A percentile compares a stretch with the other conserved stretches of the same genome.
Conservation (phyloP, 225 moss, liverwort and hornwort species). For the Sphagnum tenellum region DNA sequence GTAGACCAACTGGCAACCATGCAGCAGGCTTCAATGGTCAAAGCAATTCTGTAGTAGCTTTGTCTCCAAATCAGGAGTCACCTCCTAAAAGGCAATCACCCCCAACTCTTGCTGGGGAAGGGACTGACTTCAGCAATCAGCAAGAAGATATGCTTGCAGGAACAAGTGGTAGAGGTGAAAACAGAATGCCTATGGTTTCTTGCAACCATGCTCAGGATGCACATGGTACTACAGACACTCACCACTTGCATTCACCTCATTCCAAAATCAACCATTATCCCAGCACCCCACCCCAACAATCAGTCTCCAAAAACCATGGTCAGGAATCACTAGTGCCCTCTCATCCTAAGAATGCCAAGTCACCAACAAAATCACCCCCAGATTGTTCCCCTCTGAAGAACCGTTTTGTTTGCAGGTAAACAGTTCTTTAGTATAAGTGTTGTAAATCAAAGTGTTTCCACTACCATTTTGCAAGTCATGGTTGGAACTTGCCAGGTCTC, state of each 20-base stretch:
- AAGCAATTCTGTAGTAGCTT: slow-evolving; percentile 22
- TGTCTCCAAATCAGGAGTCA: slow-evolving; percentile 32
- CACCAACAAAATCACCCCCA: slow-evolving; percentile 20
- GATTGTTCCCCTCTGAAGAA: slow-evolving; percentile 25
- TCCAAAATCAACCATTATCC: slow-evolving; percentile 8
- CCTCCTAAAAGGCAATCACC: slow-evolving; percentile 28
- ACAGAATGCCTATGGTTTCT: background rate
- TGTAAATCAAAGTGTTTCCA: too few species aligned
- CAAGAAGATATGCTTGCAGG: slow-evolving; percentile 4
- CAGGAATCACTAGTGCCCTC: slow-evolving; percentile 27
- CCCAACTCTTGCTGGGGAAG: slow-evolving; percentile 13
- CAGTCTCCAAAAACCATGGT: slow-evolving; percentile 17
- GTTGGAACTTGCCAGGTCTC: too few species aligned
- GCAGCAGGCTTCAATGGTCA: slow-evolving; percentile 22
- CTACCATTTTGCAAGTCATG: too few species aligned
- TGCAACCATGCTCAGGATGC: too few species aligned
- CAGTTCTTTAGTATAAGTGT: too few species aligned
- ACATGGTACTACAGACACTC: slow-evolving; percentile 1
- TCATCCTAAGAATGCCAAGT: slow-evolving; percentile 5
- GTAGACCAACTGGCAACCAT: slow-evolving; percentile 17
- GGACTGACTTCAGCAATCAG: slow-evolving; percentile 15
- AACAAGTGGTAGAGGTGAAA: slow-evolving; percentile 8
- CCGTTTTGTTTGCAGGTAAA: slow-evolving; percentile 41
- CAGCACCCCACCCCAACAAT: slow-evolving; percentile 12
- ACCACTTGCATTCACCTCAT: slow-evolving; percentile 13